Evolutionary conservation across 192 early-diverging fungal species (phyloP).

Genomic region (Coemansia sp.): DNA sequence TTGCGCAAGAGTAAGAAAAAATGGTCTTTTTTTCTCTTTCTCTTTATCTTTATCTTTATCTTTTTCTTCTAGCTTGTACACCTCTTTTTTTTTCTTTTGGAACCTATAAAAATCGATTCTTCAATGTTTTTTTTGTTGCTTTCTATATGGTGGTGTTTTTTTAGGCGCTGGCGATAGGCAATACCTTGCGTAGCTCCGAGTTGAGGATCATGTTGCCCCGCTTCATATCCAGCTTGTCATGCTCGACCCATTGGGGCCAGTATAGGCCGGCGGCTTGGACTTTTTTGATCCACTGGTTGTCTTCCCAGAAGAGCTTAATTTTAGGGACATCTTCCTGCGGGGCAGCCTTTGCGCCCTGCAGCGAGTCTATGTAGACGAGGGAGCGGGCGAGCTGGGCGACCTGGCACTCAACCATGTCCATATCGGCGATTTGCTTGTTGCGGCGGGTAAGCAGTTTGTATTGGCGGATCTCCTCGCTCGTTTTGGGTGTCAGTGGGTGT

Average conservation of each 20-base stretch:
- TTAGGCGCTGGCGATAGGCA: neutral
- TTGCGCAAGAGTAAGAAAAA: conserved; percentile 77
- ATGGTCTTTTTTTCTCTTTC: conserved; percentile 4
- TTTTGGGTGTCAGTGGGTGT: conserved; percentile 23
- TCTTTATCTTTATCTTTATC: conserved; percentile 2
- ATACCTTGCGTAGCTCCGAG: conserved; percentile 19
- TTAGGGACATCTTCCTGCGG: neutral
- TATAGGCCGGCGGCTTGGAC: conserved; percentile 27
- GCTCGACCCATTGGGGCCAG: conserved; percentile 45
- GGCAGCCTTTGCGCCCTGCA: conserved; percentile 9
- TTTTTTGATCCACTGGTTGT: conserved; percentile 23
- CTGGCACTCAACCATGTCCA: conserved; percentile 44
- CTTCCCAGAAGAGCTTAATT: conserved; percentile 38
- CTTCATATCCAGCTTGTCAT: conserved; percentile 34
- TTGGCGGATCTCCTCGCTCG: conserved; percentile 6
- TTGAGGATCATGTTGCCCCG: conserved; percentile 47
- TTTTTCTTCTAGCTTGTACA: neutral
- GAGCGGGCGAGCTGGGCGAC: conserved; percentile 45
- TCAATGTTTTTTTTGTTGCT: conserved; percentile 2
- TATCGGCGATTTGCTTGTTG: conserved; percentile 28
- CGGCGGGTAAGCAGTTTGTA: conserved; percentile 18
- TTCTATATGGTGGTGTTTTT: too few relatives aligned
- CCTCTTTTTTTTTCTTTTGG: neutral
- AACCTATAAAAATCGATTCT: neutral
- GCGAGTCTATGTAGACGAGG: conserved; percentile 35